These are phyloP conservation scores for Cytospora leucostoma DNA, from an alignment of 2,329 filamentous ascomycete genomes.

Conservation along the genomic window DNA sequence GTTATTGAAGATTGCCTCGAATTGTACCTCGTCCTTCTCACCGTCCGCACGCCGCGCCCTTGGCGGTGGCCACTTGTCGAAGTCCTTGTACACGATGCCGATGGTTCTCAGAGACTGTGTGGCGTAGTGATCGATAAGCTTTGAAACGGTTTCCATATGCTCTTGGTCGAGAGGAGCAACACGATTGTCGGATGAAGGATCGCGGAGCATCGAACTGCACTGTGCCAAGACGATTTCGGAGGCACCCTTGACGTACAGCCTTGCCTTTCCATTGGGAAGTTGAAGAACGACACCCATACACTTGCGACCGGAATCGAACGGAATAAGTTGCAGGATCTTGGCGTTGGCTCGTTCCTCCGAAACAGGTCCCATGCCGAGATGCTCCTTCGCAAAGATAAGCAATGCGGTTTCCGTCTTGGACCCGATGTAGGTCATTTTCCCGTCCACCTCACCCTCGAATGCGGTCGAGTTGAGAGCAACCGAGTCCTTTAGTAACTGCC, in stretches of 20 bases:
- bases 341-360: conserved; percentile 59
- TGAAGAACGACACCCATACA: conserved; percentile 66
- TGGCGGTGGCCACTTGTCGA: conserved; percentile 78
- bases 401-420: conserved; percentile 78
- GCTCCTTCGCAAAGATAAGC: conserved; percentile 66
- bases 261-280: conserved; percentile 51
- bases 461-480: conserved; percentile 71
- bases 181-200: conserved; percentile 49
- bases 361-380: conserved; percentile 67
- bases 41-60: conserved; percentile 56
- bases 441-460: conserved; percentile 73
- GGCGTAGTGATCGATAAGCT: conserved; percentile 76
- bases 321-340: conserved; percentile 65
- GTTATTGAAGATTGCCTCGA: conserved; percentile 66
- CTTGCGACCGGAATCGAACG: conserved; percentile 75
- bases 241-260: conserved; percentile 65
- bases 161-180: conserved; percentile 50
- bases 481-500: conserved; percentile 59
- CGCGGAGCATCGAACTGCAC: conserved; percentile 53
- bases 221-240: conserved; percentile 64
- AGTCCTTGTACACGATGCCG: conserved; percentile 80
- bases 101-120: conserved; percentile 81
- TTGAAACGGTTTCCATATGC: conserved; percentile 59
- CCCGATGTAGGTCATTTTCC: conserved; percentile 67
- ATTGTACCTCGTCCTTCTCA: conserved; percentile 61